Conservation (phyloP, 169 alveolate species). For the Plasmodium gallinaceum region DNA sequence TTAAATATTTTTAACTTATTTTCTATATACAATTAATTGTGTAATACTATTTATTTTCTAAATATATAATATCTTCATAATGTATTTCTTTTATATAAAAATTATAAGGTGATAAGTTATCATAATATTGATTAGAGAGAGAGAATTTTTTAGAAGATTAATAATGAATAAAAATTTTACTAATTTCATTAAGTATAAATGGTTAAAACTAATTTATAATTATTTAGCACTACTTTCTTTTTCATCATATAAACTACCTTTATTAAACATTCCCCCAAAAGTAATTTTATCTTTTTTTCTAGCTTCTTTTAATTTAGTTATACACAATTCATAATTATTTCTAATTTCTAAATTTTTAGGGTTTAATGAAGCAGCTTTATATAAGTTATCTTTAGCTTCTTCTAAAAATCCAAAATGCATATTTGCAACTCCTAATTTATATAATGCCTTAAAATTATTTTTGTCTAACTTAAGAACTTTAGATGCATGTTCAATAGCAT, state of each 20-base stretch:
- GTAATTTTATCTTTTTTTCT: conserved; percentile 79
- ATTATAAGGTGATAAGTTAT: too few species aligned
- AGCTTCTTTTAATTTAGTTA: conserved; percentile 77
- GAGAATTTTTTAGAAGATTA: background rate
- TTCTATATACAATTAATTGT: too few species aligned
- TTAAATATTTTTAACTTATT: too few species aligned
- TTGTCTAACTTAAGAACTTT: conserved; percentile 84
- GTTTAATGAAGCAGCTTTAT: conserved; percentile 80
- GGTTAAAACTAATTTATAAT: background rate
- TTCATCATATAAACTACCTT: conserved; percentile 60
- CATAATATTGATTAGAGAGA: background rate
- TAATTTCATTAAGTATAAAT: too few species aligned
- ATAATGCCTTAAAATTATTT: conserved; percentile 84
- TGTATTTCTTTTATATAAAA: too few species aligned
- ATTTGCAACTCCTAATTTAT: conserved; percentile 87
- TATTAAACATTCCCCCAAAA: conserved; percentile 80
- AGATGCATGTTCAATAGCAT: conserved; percentile 86
- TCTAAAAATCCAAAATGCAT: conserved; percentile 80
- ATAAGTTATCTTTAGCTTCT: conserved; percentile 82
- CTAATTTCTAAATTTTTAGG: conserved; percentile 85
- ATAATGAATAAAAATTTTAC: too few species aligned
- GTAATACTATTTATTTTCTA: too few species aligned
- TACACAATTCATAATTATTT: conserved; percentile 76
- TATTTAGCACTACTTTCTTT: conserved; percentile 56
- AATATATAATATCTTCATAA: too few species aligned